phyloP scores from a whole-genome alignment of 495 filamentous ascomycete species.

The Glutinoglossum americanum region DNA sequence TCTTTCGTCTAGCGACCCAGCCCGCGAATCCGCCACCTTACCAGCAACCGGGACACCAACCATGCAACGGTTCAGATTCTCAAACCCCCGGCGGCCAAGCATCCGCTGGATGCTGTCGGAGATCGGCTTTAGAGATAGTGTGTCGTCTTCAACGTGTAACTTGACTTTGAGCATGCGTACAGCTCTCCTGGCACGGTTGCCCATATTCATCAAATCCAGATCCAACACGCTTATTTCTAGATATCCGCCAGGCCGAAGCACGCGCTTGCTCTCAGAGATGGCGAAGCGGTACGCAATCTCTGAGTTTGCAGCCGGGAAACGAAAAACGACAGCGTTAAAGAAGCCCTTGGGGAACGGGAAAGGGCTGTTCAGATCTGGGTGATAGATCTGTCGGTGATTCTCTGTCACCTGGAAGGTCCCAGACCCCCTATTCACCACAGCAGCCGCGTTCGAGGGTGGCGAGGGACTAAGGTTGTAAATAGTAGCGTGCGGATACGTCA shows the following conservation, averaged over 20 bases:
- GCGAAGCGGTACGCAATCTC: conserved; percentile 58
- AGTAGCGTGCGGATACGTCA: conserved; percentile 68
- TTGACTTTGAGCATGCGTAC: conserved; percentile 59
- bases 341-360: conserved; percentile 78
- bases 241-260: conserved; percentile 75
- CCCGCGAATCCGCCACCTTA: conserved; percentile 24
- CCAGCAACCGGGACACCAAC: conserved; percentile 80
- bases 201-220: conserved; percentile 73
- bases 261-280: conserved; percentile 72
- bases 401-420: conserved; percentile 36
- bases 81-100: conserved; percentile 59
- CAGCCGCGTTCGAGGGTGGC: conserved; percentile 19
- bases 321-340: conserved; percentile 70
- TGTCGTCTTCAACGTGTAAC: conserved; percentile 38
- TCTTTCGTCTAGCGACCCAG: conserved; percentile 21
- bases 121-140: conserved; percentile 47
- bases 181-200: conserved; percentile 48
- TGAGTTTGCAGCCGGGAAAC: conserved; percentile 60
- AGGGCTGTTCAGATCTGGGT: conserved; percentile 37
- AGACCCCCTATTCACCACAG: conserved; percentile 9
- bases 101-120: conserved; percentile 60
- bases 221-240: conserved; percentile 74
- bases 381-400: conserved; percentile 74
- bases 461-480: conserved; percentile 65
- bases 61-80: conserved; percentile 66